These are phyloP conservation scores for Dunaliella sp. DNA, from an alignment of 139 green algal species.

Conservation along the genomic window DNA sequence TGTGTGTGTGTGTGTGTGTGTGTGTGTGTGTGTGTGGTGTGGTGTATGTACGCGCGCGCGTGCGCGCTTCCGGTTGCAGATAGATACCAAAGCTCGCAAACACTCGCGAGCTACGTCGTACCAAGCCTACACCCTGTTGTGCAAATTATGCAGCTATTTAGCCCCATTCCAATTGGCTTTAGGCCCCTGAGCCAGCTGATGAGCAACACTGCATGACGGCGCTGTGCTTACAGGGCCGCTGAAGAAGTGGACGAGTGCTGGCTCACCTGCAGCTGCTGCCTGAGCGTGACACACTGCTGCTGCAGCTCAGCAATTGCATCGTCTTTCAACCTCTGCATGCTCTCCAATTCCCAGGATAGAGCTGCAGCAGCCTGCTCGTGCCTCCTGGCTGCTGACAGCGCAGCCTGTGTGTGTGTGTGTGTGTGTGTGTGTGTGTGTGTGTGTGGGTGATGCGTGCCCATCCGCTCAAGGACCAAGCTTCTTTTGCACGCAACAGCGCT, in stretches of 20 bases:
- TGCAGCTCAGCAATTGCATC: constrained; percentile 9
- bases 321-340: constrained; percentile 22
- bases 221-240: background rate
- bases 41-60: too few relatives aligned
- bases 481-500: too few relatives aligned
- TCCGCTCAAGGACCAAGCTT: too few relatives aligned
- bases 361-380: constrained; percentile 28
- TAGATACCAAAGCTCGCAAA: too few relatives aligned
- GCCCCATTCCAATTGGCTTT: background rate
- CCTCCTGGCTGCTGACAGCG: constrained; percentile 16
- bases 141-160: background rate
- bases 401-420: constrained; percentile 36
- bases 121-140: background rate
- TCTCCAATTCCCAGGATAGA: constrained; percentile 32
- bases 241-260: constrained; percentile 5
- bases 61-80: too few relatives aligned
- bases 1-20: too few relatives aligned
- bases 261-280: constrained; percentile 26
- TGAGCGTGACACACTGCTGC: constrained; percentile 15
- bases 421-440: too few relatives aligned
- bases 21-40: too few relatives aligned
- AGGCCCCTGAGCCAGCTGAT: too few relatives aligned
- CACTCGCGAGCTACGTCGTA: too few relatives aligned
- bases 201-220: too few relatives aligned
- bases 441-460: too few relatives aligned